Evolutionary conservation across 176 grass and related monocot species (phyloP).

Genomic region (Areca catechu): DNA sequence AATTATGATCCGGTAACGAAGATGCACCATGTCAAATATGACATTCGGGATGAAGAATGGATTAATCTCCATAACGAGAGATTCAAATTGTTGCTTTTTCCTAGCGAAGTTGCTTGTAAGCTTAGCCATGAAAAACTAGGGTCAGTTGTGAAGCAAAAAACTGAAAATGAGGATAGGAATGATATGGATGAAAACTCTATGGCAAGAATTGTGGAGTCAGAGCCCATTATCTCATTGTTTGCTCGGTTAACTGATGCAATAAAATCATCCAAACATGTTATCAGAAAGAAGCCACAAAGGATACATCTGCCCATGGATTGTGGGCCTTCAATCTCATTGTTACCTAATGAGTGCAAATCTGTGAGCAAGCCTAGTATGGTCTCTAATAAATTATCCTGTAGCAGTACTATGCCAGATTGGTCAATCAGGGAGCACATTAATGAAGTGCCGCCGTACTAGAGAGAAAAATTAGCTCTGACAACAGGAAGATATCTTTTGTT

Average conservation of each 20-base stretch:
- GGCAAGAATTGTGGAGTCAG: conserved; percentile 35
- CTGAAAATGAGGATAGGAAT: conserved; percentile 30
- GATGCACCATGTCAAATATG: conserved; percentile 81
- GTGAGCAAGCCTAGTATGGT: conserved; percentile 4
- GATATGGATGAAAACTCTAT: conserved; percentile 27
- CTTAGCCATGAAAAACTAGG: conserved; percentile 37
- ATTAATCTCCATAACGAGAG: conserved; percentile 91
- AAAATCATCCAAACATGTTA: conserved; percentile 33
- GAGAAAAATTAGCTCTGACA: conserved; percentile 15
- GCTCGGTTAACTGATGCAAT: conserved; percentile 27
- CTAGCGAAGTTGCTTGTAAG: conserved; percentile 47
- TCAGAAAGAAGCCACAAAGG: conserved; percentile 20
- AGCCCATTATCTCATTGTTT: conserved; percentile 55
- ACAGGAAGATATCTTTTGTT: conserved; percentile 48
- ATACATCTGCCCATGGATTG: conserved; percentile 12
- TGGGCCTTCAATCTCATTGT: conserved; percentile 1
- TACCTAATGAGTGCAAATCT: conserved; percentile 8
- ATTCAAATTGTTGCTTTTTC: conserved; percentile 87
- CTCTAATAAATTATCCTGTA: conserved; percentile 9
- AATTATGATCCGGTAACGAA: conserved; percentile 70
- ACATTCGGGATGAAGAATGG: conserved; percentile 97
- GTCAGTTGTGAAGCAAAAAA: conserved; percentile 21
- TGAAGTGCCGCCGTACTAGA: conserved; percentile 10
- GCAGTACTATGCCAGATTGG: conserved; percentile 17
- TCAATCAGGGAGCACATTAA: conserved; percentile 10